Percentiles rank a stretch among this genome's conserved stretches.
These are phyloP conservation scores for Pythium aquatile DNA, from an alignment of 352 stramenopile species.

Conservation along the genomic window DNA sequence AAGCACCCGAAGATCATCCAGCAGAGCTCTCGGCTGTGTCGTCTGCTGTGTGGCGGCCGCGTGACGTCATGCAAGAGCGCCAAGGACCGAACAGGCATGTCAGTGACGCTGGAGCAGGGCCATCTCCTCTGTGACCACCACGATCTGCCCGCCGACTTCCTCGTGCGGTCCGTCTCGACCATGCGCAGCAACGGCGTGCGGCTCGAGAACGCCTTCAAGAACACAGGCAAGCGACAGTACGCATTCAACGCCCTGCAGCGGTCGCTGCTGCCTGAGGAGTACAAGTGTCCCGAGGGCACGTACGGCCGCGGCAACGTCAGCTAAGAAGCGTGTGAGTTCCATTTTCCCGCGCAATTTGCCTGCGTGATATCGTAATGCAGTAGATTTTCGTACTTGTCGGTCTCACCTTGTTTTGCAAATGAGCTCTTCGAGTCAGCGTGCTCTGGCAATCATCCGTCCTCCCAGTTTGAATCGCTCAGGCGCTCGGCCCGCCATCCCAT, in stretches of 20 bases:
- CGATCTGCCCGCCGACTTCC: slow-evolving; percentile 44
- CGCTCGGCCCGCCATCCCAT: neutral
- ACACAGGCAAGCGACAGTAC: slow-evolving; percentile 77
- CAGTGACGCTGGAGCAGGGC: slow-evolving; percentile 94
- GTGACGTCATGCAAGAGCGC: slow-evolving; percentile 96
- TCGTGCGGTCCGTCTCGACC: slow-evolving; percentile 69
- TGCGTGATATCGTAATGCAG: slow-evolving; percentile 2
- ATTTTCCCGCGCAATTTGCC: neutral
- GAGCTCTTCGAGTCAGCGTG: slow-evolving; percentile 10
- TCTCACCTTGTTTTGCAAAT: slow-evolving; percentile 10
- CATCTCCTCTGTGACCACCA: slow-evolving; percentile 76
- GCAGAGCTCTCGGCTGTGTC: slow-evolving; percentile 75
- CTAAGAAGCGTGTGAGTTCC: slow-evolving; percentile 19
- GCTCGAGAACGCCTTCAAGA: slow-evolving; percentile 86
- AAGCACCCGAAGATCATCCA: slow-evolving; percentile 85
- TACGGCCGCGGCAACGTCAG: slow-evolving; percentile 79
- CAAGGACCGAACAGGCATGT: slow-evolving; percentile 98
- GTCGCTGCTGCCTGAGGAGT: slow-evolving; percentile 81
- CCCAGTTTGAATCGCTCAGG: slow-evolving; percentile 21
- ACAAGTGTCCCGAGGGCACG: slow-evolving; percentile 82
- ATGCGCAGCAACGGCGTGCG: slow-evolving; percentile 84
- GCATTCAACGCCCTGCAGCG: slow-evolving; percentile 85
- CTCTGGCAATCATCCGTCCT: slow-evolving; percentile 1
- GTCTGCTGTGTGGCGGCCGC: slow-evolving; percentile 79
- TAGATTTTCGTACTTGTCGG: slow-evolving; percentile 1